Evolutionary conservation across 257 asterid species (phyloP).

Genomic region (Plectranthus barbatus): DNA sequence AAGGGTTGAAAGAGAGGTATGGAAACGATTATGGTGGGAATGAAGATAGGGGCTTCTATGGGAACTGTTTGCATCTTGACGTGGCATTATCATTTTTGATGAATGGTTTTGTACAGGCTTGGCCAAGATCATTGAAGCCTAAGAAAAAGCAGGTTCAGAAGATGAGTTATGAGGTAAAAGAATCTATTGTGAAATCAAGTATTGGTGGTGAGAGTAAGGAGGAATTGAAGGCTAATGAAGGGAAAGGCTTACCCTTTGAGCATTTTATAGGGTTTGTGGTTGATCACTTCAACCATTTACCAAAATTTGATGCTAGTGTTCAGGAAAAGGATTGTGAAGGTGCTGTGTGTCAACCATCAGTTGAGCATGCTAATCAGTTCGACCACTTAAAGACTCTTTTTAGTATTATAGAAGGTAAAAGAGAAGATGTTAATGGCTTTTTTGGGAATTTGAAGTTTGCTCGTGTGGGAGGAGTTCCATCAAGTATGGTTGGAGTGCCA

Average conservation of each 20-base stretch:
- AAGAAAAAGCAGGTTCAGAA: slow-evolving; percentile 45
- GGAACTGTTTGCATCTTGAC: slow-evolving; percentile 55
- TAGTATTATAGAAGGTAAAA: slow-evolving; percentile 69
- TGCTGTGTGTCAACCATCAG: slow-evolving; percentile 16
- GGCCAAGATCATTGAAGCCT: slow-evolving; percentile 53
- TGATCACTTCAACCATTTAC: slow-evolving; percentile 67
- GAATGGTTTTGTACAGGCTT: slow-evolving; percentile 65
- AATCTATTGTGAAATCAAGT: slow-evolving; percentile 16
- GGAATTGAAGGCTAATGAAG: slow-evolving; percentile 40
- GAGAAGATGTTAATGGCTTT: slow-evolving; percentile 73
- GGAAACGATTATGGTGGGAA: slow-evolving; percentile 32
- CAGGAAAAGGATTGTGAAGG: slow-evolving; percentile 38
- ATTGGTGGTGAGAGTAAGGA: slow-evolving; percentile 25
- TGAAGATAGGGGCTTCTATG: slow-evolving; percentile 32
- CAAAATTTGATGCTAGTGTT: slow-evolving; percentile 46
- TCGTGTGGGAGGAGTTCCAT: slow-evolving; percentile 86
- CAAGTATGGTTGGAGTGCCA: slow-evolving; percentile 68
- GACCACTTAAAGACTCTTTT: slow-evolving; percentile 55
- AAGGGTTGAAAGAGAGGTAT: slow-evolving; percentile 52
- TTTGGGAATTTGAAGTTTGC: slow-evolving; percentile 80
- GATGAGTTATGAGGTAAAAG: slow-evolving; percentile 24
- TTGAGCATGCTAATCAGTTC: slow-evolving; percentile 27
- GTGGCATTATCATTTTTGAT: slow-evolving; percentile 58
- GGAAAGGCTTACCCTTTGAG: slow-evolving; percentile 54
- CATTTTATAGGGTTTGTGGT: slow-evolving; percentile 55